Percentiles rank a stretch among this genome's conserved stretches.
Evolutionary conservation across 345 rosid genomes (phyloP).

Genomic region (Hirschfeldia incana): DNA sequence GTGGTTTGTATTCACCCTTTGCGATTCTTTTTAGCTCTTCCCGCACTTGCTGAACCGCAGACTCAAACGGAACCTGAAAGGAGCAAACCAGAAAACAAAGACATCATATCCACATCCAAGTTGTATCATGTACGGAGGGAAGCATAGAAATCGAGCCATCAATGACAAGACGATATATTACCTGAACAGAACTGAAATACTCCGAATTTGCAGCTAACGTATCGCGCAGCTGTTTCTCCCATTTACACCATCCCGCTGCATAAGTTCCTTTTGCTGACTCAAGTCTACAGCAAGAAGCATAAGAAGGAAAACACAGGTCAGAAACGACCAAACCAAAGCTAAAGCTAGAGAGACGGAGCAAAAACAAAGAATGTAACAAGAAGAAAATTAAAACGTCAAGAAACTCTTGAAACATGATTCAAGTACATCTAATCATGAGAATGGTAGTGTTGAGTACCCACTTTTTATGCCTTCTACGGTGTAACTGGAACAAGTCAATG

Average conservation of each 20-base stretch:
- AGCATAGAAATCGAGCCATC: neutral
- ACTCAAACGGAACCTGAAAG: slow-evolving; percentile 77
- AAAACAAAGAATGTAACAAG: neutral
- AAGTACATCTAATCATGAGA: neutral
- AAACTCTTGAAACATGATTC: neutral
- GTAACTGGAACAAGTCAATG: slow-evolving; percentile 71
- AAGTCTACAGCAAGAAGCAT: slow-evolving; percentile 47
- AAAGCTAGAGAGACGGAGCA: neutral
- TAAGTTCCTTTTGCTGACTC: slow-evolving; percentile 79
- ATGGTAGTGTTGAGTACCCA: slow-evolving; percentile 32
- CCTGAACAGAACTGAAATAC: slow-evolving; percentile 79
- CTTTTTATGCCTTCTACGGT: slow-evolving; percentile 77
- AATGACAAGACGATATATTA: slow-evolving; percentile 21
- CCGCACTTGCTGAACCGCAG: slow-evolving; percentile 63
- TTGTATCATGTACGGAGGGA: neutral
- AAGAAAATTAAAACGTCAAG: neutral
- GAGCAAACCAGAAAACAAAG: slow-evolving; percentile 9
- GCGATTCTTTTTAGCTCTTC: slow-evolving; percentile 71
- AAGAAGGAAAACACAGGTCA: slow-evolving; percentile 9
- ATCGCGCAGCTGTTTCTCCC: slow-evolving; percentile 77
- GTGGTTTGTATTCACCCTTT: slow-evolving; percentile 66
- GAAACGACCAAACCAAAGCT: slow-evolving; percentile 9
- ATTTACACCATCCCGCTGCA: slow-evolving; percentile 72
- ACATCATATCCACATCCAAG: neutral
- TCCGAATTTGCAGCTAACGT: slow-evolving; percentile 51